These are phyloP conservation scores for Candida sojae DNA, from an alignment of 1,139 yeast species.

Conservation along the genomic window DNA sequence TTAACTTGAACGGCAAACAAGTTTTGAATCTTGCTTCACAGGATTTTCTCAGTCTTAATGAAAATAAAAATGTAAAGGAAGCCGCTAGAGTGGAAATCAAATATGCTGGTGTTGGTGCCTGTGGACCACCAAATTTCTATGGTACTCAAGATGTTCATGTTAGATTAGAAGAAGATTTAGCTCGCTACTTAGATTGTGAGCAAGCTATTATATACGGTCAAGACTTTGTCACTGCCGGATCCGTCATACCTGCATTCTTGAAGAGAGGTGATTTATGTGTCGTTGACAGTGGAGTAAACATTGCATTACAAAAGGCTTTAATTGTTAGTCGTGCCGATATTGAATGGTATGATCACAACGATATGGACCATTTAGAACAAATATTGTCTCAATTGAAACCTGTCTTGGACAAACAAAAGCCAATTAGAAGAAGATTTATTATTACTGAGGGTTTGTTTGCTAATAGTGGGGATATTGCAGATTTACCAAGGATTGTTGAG, in stretches of 20 bases:
- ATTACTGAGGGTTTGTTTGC: slow-evolving; percentile 89
- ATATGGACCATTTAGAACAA: slow-evolving; percentile 75
- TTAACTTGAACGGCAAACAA: slow-evolving; percentile 21
- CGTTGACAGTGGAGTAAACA: slow-evolving; percentile 77
- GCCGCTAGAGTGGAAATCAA: slow-evolving; percentile 62
- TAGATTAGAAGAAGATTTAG: slow-evolving; percentile 73
- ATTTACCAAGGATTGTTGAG: slow-evolving; percentile 67
- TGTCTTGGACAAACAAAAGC: slow-evolving; percentile 64
- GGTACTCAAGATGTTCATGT: slow-evolving; percentile 95
- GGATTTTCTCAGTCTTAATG: slow-evolving; percentile 64
- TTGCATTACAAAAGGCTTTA: slow-evolving; percentile 86
- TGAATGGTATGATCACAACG: slow-evolving; percentile 85
- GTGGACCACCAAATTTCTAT: slow-evolving; percentile 98
- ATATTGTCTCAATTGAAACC: slow-evolving; percentile 65
- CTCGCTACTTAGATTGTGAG: slow-evolving; percentile 75
- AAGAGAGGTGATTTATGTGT: slow-evolving; percentile 94
- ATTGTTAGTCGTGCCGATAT: slow-evolving; percentile 84
- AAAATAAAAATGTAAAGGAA: slow-evolving; percentile 46
- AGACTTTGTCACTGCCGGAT: slow-evolving; percentile 86
- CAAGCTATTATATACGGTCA: slow-evolving; percentile 88
- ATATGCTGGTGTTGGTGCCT: slow-evolving; percentile 89
- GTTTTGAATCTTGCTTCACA: slow-evolving; percentile 63
- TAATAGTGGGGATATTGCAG: slow-evolving; percentile 78
- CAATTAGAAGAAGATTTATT: slow-evolving; percentile 83
- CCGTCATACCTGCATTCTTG: slow-evolving; percentile 94